These are phyloP conservation scores for Stagonosporopsis tanaceti DNA, from an alignment of 2,329 filamentous ascomycete genomes.

Conservation along the genomic window DNA sequence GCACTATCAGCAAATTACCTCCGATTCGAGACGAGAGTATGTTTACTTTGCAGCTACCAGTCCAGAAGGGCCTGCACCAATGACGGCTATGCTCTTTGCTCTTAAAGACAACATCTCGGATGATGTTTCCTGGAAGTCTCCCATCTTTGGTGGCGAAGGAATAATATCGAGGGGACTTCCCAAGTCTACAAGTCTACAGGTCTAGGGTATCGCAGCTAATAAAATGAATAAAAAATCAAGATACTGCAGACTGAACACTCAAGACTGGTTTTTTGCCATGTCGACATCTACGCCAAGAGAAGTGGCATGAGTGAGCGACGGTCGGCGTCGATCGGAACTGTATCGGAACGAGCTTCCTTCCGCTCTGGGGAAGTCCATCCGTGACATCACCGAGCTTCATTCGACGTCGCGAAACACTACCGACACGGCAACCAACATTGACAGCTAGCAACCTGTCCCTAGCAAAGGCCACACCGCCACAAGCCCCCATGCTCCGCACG, in stretches of 20 bases:
- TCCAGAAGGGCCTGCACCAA: slow-evolving; percentile 84
- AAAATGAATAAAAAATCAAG: background rate
- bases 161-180: too few species aligned
- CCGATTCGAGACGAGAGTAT: background rate
- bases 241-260: background rate
- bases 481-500: slow-evolving; percentile 29
- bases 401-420: slow-evolving; percentile 9
- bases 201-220: background rate
- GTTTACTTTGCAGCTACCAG: slow-evolving; percentile 74
- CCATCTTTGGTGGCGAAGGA: background rate
- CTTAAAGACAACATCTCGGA: slow-evolving; percentile 32
- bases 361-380: background rate
- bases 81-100: slow-evolving; percentile 73
- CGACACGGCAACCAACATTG: background rate
- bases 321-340: slow-evolving; percentile 20
- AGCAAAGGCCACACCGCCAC: background rate
- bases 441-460: background rate
- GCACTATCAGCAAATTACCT: background rate
- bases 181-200: background rate
- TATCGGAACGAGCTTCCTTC: slow-evolving; percentile 21
- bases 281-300: slow-evolving; percentile 6
- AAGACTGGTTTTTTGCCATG: background rate
- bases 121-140: slow-evolving; percentile 14
- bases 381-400: slow-evolving; percentile 21
- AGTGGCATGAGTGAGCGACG: slow-evolving; percentile 18